These are phyloP conservation scores for Castanospermum australe DNA, from an alignment of 306 rosid species.

Conservation along the genomic window DNA sequence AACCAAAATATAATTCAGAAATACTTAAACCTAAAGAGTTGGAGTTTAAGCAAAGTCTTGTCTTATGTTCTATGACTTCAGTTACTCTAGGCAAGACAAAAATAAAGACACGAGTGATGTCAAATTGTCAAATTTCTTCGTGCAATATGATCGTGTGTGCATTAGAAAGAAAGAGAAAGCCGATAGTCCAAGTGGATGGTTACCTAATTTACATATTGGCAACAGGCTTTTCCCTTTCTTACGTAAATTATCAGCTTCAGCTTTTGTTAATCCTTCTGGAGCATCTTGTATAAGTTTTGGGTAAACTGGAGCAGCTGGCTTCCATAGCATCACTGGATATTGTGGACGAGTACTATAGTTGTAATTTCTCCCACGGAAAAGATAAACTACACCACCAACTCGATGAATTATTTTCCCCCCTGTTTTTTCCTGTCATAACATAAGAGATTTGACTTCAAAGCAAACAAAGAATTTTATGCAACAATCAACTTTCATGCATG, in stretches of 20 bases:
- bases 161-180: background rate
- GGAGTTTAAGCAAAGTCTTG: slow-evolving; percentile 21
- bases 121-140: slow-evolving; percentile 10
- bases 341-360: slow-evolving; percentile 78
- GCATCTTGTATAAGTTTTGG: slow-evolving; percentile 96
- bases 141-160: background rate
- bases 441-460: slow-evolving; percentile 11
- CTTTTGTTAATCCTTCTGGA: slow-evolving; percentile 84
- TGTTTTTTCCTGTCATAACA: slow-evolving; percentile 68
- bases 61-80: slow-evolving; percentile 24
- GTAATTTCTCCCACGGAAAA: slow-evolving; percentile 92
- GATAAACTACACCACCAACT: slow-evolving; percentile 83
- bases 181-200: slow-evolving; percentile 19
- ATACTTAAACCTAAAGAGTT: background rate
- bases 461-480: background rate
- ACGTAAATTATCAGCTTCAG: slow-evolving; percentile 67
- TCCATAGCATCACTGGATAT: slow-evolving; percentile 98
- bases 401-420: slow-evolving; percentile 88
- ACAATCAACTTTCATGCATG: slow-evolving; percentile 3
- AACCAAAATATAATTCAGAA: slow-evolving; percentile 9
- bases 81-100: slow-evolving; percentile 17
- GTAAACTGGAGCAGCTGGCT: slow-evolving; percentile 91
- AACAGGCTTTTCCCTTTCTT: slow-evolving; percentile 71
- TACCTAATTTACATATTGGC: slow-evolving; percentile 94
- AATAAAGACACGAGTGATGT: background rate